Base-by-base conservation (phyloP, 192 early-diverging fungal species). In the Coemansia interrupta region DNA sequence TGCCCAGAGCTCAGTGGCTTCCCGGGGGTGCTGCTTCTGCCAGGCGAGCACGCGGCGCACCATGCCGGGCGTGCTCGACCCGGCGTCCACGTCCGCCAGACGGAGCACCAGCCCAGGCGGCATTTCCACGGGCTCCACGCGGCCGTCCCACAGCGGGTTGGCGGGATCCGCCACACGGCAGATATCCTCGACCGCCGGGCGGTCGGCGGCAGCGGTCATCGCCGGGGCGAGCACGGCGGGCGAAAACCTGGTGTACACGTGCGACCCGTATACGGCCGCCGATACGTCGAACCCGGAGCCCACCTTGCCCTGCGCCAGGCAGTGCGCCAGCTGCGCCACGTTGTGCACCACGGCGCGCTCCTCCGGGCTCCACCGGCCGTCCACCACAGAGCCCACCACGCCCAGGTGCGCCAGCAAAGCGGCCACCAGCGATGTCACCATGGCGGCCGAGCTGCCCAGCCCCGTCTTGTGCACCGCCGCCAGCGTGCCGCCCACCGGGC, bases 281-380 rank as follows among this genome's bases (percentile, higher is more conserved):
- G 89, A 89, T 17, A 99, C 92, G 68, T 99, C 97, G 64, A 99
- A 99, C 12, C 97, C 97, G 44, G 85, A 88, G 2, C 97, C 97
- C 42, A 99, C 86, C 66, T 99, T 99, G 47, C 97, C 97, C 62
- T 99, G 97, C n/a, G 97, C 95, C 22, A 93, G 69, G 61, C 97
- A 96, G 80, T 99, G 97, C 13, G 86, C 83, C 58, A 89, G 85
- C 76, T 99, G 97, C 0, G 97, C 89, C 3, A 88, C 54, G 58
- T 93, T 92, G 73, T 99, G 92, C 7, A 94, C 82, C 18, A 93
- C 3, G 3, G 5, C 4, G 2, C 26, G 1, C 26, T 26, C 77
- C 15, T 58, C 57, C 52, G 66, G 40, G 66, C 82, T 81, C 2
- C 49, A 26, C 45, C 28, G 19, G 2, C 56, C 62, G 50, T 68